A percentile compares a stretch with the other conserved stretches of the same genome.
phyloP scores from a whole-genome alignment of 106 monocot genomes.

The Apostasia ramifera region DNA sequence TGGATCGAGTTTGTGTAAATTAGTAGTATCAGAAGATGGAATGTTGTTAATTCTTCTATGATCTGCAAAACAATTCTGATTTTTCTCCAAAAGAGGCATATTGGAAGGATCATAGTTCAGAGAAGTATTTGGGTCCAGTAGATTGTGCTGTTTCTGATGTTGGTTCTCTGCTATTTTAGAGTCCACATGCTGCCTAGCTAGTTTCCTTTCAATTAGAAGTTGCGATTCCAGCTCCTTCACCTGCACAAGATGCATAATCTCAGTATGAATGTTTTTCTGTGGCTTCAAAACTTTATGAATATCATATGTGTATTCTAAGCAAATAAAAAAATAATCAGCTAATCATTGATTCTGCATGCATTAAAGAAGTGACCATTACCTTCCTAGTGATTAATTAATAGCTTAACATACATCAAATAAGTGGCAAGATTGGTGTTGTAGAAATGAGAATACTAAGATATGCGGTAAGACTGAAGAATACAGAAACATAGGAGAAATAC shows the following conservation, averaged over 20 bases:
- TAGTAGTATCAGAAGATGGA: background rate
- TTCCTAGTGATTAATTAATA: no score
- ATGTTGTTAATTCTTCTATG: constrained; percentile 20
- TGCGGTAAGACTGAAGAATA: no score
- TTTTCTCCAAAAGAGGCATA: constrained; percentile 19
- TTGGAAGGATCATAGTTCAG: background rate
- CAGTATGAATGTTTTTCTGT: no score
- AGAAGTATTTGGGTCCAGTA: constrained; percentile 3
- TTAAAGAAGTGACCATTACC: no score
- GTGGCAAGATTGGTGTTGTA: no score
- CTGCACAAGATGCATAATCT: constrained; percentile 8
- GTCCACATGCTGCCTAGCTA: constrained; percentile 80
- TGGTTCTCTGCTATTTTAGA: constrained; percentile 65
- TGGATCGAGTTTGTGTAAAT: constrained; percentile 11
- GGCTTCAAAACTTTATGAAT: background rate
- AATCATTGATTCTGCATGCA: background rate
- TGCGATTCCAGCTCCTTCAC: constrained; percentile 85
- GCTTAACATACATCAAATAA: no score
- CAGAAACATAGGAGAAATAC: no score
- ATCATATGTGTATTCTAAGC: background rate
- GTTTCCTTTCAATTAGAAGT: constrained; percentile 68
- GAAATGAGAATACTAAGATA: no score
- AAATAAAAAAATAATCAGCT: background rate
- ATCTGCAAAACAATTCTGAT: constrained; percentile 19
- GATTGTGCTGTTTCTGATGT: constrained; percentile 38